Evolutionary conservation across 2,329 filamentous ascomycete species (phyloP), one percentile per base, ranked within the genome.

Genomic region (Fusarium tanahbumbuense): DNA sequence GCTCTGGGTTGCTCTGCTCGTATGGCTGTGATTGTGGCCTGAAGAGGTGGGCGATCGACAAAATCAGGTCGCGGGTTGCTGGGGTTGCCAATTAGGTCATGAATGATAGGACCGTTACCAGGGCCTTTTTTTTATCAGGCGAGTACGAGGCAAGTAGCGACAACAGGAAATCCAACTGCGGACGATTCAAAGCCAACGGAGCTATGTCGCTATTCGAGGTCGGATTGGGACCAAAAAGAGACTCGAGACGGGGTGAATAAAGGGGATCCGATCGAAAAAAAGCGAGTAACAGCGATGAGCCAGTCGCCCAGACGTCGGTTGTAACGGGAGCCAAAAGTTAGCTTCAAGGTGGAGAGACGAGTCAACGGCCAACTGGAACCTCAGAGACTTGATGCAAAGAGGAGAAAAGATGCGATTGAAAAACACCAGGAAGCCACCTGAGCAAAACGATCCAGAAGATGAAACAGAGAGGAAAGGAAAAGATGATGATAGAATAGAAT

Each of bases 281-380:
- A 46, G 34, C 50, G 55, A 60, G 50, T 32, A 49, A 56, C 34
- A 72, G 62, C 60, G 59, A 64, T 56, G 61, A 74, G 68, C 68
- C 66, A 73, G 72, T 68, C 68, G 63, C 70, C 61, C 72, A 75
- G 61, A 41, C 64, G 70, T 69, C 61, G 57, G 66, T 71, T 61
- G 25, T 45, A 63, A 60, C 61, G 68, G 61, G 70, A 73, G 61
- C 68, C 67, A 71, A 75, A 65, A 53, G 64, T 61, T 63, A 54
- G 47, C 56, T 64, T 67, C 28, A 41, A 62, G 59, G 63, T 64
- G 42, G 58, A 50, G 56, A 57, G 56, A 58, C 37, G 48, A 64
- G 37, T 58, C 67, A 60, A 53, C 53, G 47, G 54, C 49, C 49
- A 44, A 59, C 56, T 48, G 40, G 46, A 56, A 54, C 34, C 54